These are phyloP conservation scores for Colletotrichum sp. DNA, from an alignment of 2,329 filamentous ascomycete species.

Conservation along the genomic window DNA sequence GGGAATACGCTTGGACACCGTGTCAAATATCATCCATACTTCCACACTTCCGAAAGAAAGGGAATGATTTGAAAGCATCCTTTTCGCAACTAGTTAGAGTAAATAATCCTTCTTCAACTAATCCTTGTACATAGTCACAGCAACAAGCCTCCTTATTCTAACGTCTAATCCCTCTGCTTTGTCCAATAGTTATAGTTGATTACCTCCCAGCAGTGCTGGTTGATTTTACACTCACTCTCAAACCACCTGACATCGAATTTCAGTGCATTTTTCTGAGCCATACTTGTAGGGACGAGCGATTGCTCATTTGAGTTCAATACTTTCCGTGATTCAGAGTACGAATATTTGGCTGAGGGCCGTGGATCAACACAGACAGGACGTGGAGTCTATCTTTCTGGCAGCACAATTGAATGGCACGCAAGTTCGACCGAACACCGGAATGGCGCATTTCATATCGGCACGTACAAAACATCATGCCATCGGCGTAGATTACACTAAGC, in stretches of 20 bases:
- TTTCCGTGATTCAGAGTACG: too few species aligned
- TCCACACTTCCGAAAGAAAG: background rate
- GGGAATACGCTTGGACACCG: background rate
- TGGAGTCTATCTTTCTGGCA: rapidly evolving
- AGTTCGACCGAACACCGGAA: too few species aligned
- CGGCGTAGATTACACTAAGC: rapidly evolving
- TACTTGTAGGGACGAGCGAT: background rate
- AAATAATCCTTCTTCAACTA: background rate
- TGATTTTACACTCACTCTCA: background rate
- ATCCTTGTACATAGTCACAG: background rate
- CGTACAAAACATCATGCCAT: too few species aligned
- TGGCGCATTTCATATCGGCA: too few species aligned
- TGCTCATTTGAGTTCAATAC: background rate
- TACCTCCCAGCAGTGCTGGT: background rate
- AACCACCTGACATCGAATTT: background rate
- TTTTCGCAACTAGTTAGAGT: background rate
- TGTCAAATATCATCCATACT: background rate
- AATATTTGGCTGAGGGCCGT: too few species aligned
- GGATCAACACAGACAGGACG: too few species aligned
- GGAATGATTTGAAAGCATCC: rapidly evolving
- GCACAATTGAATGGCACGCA: too few species aligned
- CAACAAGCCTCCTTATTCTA: background rate
- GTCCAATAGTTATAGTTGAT: background rate
- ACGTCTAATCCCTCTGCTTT: background rate
- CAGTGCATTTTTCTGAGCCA: background rate